Conservation (phyloP, 1,284 basidiomycete species). For the Heliocybe sulcata region DNA sequence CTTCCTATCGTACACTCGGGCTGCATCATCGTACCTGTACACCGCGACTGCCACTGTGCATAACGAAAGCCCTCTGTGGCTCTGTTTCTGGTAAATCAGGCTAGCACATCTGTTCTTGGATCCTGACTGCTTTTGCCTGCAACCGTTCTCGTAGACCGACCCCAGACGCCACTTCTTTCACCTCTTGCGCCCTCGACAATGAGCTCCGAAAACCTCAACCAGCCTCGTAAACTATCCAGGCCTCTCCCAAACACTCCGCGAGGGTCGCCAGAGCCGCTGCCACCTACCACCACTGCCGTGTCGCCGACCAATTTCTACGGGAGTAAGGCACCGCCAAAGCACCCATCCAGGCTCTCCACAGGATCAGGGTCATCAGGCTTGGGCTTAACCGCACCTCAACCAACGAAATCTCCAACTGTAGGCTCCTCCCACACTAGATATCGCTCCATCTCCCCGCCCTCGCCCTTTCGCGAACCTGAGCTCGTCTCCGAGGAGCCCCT, state of each 20-base stretch:
- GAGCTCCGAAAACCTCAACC: background rate
- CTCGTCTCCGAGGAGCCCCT: conserved; percentile 30
- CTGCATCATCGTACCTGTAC: background rate
- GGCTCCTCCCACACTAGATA: conserved; percentile 25
- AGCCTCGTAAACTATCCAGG: background rate
- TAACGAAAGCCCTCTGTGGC: background rate
- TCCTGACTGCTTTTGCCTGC: too few relatives aligned
- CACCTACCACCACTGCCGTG: conserved; percentile 8
- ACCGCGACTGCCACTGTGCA: background rate
- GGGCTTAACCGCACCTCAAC: too few relatives aligned
- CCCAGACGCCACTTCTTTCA: too few relatives aligned
- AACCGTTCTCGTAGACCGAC: too few relatives aligned
- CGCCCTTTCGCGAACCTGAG: conserved; percentile 37
- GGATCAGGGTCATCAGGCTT: conserved; percentile 10
- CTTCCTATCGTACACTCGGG: background rate
- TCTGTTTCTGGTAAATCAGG: background rate
- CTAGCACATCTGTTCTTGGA: background rate
- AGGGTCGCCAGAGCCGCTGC: background rate
- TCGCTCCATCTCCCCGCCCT: conserved; percentile 5
- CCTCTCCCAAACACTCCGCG: background rate
- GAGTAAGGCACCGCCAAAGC: conserved; percentile 16
- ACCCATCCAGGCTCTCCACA: conserved; percentile 22
- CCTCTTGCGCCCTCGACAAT: too few relatives aligned
- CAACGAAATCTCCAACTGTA: background rate
- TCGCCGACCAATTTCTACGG: conserved; percentile 21